phyloP scores from a whole-genome alignment of 768 basidiomycete genomes.

The Boletus tylopilopsis region DNA sequence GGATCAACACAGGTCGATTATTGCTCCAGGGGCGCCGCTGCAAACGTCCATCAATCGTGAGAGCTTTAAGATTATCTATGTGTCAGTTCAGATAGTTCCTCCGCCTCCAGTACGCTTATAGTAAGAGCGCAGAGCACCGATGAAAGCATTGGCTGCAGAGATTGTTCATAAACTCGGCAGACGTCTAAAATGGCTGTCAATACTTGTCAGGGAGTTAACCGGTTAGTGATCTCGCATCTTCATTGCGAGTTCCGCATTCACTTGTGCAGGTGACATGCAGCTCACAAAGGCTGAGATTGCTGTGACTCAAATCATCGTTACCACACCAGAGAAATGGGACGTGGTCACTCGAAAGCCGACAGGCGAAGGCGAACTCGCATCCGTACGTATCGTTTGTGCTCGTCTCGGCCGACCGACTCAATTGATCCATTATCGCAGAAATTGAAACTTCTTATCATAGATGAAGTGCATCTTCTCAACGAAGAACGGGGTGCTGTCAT shows the following conservation, averaged over 20 bases:
- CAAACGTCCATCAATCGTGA: slow-evolving; percentile 57
- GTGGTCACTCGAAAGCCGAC: slow-evolving; percentile 97
- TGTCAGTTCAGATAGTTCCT: slow-evolving; percentile 45
- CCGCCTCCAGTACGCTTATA: not conserved
- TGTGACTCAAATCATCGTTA: slow-evolving; percentile 95
- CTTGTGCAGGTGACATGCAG: slow-evolving; percentile 81
- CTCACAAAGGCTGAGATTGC: slow-evolving; percentile 90
- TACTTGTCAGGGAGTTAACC: slow-evolving; percentile 87
- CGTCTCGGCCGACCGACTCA: not conserved
- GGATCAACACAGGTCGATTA: slow-evolving; percentile 55
- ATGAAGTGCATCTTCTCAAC: slow-evolving; percentile 95
- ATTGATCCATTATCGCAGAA: slow-evolving; percentile 44
- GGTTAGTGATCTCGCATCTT: slow-evolving; percentile 41
- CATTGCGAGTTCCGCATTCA: not conserved
- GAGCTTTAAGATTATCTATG: slow-evolving; percentile 95
- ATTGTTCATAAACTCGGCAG: slow-evolving; percentile 92
- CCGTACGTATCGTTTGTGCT: slow-evolving; percentile 46
- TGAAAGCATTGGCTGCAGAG: slow-evolving; percentile 97
- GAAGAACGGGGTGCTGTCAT: slow-evolving; percentile 98
- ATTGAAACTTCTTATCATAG: slow-evolving; percentile 92
- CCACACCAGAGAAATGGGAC: slow-evolving; percentile 99
- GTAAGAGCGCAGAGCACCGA: slow-evolving; percentile 67
- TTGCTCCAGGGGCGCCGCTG: slow-evolving; percentile 29
- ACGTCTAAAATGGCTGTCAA: slow-evolving; percentile 82
- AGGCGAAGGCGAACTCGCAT: slow-evolving; percentile 94